Conservation (phyloP, 441 rosid species). For the Gossypium schwendimanii region DNA sequence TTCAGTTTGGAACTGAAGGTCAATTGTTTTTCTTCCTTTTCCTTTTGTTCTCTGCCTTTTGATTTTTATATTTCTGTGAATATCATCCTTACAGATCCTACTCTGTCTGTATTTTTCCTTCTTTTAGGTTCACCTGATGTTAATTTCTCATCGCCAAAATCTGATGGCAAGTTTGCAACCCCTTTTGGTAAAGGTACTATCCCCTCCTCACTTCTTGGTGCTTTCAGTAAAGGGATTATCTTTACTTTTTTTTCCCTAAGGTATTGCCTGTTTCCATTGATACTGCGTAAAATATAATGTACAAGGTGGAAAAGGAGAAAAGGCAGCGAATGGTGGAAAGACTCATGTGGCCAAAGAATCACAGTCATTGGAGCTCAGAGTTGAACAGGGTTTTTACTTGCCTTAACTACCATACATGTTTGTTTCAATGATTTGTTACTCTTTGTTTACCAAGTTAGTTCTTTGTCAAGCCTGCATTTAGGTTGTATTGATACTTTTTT, state of each 20-base stretch:
- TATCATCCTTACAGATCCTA: not conserved
- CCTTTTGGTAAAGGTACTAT: conserved; percentile 29
- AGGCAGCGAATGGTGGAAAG: conserved; percentile 31
- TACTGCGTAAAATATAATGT: not conserved
- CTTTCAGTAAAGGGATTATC: not conserved
- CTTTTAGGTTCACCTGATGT: conserved; percentile 28
- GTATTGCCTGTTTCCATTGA: conserved; percentile 6
- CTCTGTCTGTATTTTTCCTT: not conserved
- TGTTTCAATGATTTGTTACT: not conserved
- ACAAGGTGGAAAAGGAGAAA: conserved; percentile 40
- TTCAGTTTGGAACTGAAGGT: conserved; percentile 47
- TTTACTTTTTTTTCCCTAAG: not conserved
- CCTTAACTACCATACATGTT: not conserved
- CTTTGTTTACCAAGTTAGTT: not conserved
- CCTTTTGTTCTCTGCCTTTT: not conserved
- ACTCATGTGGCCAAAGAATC: conserved; percentile 37
- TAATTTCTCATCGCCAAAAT: conserved; percentile 25
- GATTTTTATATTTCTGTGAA: not conserved
- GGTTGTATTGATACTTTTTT: conserved; percentile 2
- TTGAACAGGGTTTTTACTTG: conserved; percentile 48
- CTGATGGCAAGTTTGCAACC: conserved; percentile 29
- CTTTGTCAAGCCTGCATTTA: not conserved
- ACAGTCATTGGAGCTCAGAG: conserved; percentile 49
- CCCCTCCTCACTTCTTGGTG: not conserved
- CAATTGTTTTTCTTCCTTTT: not conserved